Conservation (phyloP, 2,329 filamentous ascomycete genomes). For the Hypomyces perniciosus region DNA sequence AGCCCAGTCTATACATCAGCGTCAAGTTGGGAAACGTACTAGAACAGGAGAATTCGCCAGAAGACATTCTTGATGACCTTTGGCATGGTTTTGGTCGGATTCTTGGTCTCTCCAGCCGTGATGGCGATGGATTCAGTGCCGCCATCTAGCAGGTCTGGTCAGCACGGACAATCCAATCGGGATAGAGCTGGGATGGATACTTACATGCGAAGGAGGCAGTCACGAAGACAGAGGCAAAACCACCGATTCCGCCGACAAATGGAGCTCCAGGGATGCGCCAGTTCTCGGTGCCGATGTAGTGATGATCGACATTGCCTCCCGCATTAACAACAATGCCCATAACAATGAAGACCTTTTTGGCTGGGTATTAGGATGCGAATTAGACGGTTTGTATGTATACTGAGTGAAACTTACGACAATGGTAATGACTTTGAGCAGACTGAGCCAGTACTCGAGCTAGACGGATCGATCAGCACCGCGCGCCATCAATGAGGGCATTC, state of each 20-base stretch:
- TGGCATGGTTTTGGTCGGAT: constrained; percentile 55
- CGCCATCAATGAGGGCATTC: too few species aligned
- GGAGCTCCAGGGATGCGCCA: constrained; percentile 56
- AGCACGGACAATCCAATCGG: background rate
- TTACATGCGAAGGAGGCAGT: constrained; percentile 49
- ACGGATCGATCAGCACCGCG: constrained; percentile 26
- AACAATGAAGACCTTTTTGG: constrained; percentile 49
- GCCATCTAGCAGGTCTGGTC: constrained; percentile 20
- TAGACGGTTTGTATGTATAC: background rate
- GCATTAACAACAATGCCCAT: constrained; percentile 49
- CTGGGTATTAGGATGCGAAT: background rate
- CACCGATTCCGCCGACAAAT: constrained; percentile 59
- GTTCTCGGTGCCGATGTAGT: constrained; percentile 53
- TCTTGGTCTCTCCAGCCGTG: constrained; percentile 59
- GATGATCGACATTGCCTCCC: constrained; percentile 47
- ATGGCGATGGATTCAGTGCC: constrained; percentile 61
- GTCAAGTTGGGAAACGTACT: constrained; percentile 18
- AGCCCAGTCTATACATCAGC: background rate
- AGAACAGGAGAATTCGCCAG: constrained; percentile 54
- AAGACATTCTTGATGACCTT: constrained; percentile 60
- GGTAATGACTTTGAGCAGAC: constrained; percentile 46
- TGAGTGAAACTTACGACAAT: constrained; percentile 34
- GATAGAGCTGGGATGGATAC: constrained; percentile 16
- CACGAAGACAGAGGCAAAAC: constrained; percentile 57
- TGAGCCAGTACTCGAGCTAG: constrained; percentile 52